Evolutionary conservation across 352 stramenopile genomes (phyloP).

Genomic region (Elongisporangium anandrum): DNA sequence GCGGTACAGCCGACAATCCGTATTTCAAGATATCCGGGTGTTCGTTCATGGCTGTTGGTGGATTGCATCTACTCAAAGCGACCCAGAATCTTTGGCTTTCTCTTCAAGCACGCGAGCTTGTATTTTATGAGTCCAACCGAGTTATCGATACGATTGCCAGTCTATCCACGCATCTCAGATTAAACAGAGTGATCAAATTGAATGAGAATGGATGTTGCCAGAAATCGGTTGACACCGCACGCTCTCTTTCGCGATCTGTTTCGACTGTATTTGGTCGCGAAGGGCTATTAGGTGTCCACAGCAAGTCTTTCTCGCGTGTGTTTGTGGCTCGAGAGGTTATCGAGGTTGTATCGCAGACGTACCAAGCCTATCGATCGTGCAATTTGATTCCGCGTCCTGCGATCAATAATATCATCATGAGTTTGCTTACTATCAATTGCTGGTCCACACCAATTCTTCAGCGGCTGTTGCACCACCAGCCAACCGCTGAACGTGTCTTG

Average conservation of each 20-base stretch:
- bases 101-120: not conserved
- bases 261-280: not conserved
- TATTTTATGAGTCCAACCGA: not conserved
- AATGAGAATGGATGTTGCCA: not conserved
- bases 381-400: slow-evolving; percentile 1
- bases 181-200: not conserved
- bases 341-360: slow-evolving; percentile 5
- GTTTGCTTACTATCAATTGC: slow-evolving; percentile 5
- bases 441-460: slow-evolving; percentile 8
- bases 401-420: slow-evolving; percentile 10
- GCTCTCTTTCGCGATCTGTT: not conserved
- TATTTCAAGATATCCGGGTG: not conserved
- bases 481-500: slow-evolving; percentile 1
- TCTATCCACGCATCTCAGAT: not conserved
- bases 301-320: not conserved
- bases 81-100: not conserved
- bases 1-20: not conserved
- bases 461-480: not conserved
- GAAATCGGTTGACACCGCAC: not conserved
- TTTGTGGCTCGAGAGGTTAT: not conserved
- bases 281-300: slow-evolving; percentile 6
- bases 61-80: not conserved
- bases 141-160: not conserved
- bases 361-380: slow-evolving; percentile 5
- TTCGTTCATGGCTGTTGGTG: not conserved